A percentile compares a stretch with the other conserved stretches of the same genome.
These are phyloP conservation scores for Salvia rosmarinus DNA, from an alignment of 257 asterid species.

Conservation along the genomic window DNA sequence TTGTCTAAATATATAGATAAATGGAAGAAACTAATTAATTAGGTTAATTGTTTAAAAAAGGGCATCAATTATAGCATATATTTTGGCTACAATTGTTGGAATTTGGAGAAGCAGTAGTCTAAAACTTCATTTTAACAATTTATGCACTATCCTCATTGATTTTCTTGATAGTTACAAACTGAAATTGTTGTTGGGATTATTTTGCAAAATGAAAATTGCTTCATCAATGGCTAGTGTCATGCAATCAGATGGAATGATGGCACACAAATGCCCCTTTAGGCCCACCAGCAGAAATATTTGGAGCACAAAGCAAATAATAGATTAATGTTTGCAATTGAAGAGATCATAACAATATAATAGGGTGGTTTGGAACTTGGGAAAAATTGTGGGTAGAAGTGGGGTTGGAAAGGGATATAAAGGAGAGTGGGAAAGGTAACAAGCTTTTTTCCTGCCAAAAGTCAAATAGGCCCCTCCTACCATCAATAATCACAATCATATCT, in stretches of 20 bases:
- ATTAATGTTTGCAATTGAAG: conserved; percentile 84
- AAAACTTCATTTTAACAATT: neutral
- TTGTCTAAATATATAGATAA: neutral
- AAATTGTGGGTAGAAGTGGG: conserved; percentile 81
- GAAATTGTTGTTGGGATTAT: conserved; percentile 29
- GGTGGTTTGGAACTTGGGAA: conserved; percentile 65
- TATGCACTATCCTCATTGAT: neutral
- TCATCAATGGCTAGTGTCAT: conserved; percentile 49
- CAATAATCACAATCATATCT: conserved; percentile 57
- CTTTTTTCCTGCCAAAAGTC: conserved; percentile 86
- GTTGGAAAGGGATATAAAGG: conserved; percentile 39
- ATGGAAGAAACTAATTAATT: no score
- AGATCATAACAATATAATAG: conserved; percentile 74
- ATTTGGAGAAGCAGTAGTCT: no score
- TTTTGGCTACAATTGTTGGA: no score
- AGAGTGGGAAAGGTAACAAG: conserved; percentile 70
- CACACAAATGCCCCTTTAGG: conserved; percentile 16
- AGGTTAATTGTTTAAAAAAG: no score
- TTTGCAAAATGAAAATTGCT: conserved; percentile 37
- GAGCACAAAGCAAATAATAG: conserved; percentile 48
- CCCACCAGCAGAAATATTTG: conserved; percentile 45
- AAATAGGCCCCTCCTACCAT: conserved; percentile 59
- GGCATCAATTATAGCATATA: no score
- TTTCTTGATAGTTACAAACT: conserved; percentile 16
- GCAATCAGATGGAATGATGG: conserved; percentile 50